phyloP scores from a whole-genome alignment of 805 yeast genomes.

The Debaryomyces castellii region DNA sequence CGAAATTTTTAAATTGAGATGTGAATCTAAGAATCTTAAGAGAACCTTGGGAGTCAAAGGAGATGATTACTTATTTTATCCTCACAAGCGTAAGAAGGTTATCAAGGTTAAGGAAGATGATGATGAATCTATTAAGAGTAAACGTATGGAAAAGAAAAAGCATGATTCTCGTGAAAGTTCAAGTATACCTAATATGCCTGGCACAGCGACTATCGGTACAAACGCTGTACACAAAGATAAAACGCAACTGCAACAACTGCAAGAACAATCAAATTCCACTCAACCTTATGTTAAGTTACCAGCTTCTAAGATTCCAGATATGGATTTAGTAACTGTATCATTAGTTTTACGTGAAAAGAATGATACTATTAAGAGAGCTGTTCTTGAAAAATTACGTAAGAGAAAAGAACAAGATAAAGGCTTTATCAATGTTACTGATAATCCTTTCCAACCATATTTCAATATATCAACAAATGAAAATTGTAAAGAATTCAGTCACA shows the following conservation, averaged over 20 bases:
- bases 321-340: conserved; percentile 82
- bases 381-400: conserved; percentile 75
- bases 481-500: conserved; percentile 54
- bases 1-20: conserved; percentile 70
- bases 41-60: conserved; percentile 75
- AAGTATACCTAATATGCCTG: conserved; percentile 9
- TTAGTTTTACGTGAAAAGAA: conserved; percentile 72
- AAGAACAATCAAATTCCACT: conserved; percentile 28
- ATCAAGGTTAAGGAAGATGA: conserved; percentile 34
- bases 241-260: conserved; percentile 9
- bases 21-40: conserved; percentile 69
- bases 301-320: conserved; percentile 88
- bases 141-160: conserved; percentile 21
- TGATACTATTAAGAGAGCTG: conserved; percentile 76
- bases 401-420: conserved; percentile 69
- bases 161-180: conserved; percentile 17
- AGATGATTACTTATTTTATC: conserved; percentile 78
- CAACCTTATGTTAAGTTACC: conserved; percentile 88
- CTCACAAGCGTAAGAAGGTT: conserved; percentile 69
- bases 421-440: conserved; percentile 84
- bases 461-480: conserved; percentile 59
- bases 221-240: conserved; percentile 14
- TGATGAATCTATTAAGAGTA: conserved; percentile 22
- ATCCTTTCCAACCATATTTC: conserved; percentile 78
- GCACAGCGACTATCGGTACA: conserved; percentile 10